These are phyloP conservation scores for Quercus berberidifolia DNA, from an alignment of 306 rosid genomes.

Conservation along the genomic window DNA sequence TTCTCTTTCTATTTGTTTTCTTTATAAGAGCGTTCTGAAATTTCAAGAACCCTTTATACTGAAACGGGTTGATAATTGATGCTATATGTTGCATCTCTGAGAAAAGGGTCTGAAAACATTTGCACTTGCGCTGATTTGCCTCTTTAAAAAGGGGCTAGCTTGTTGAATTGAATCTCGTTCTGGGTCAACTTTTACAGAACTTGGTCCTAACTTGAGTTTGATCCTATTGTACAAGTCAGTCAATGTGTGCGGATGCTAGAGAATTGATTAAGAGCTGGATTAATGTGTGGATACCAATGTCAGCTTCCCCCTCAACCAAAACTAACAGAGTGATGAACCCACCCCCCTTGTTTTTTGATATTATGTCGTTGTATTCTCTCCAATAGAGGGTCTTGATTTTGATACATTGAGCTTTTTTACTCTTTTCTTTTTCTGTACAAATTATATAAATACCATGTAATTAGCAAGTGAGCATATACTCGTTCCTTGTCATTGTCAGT, in stretches of 20 bases:
- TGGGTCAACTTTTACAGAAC: neutral
- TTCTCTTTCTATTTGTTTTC: neutral
- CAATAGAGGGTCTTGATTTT: neutral
- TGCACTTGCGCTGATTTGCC: neutral
- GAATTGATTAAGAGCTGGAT: slow-evolving; percentile 9
- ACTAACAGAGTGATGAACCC: slow-evolving; percentile 7
- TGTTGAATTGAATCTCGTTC: slow-evolving; percentile 1
- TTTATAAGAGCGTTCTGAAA: neutral
- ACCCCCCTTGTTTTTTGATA: neutral
- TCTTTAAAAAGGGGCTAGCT: neutral
- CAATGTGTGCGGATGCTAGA: neutral
- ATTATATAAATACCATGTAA: neutral
- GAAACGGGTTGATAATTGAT: slow-evolving; percentile 35
- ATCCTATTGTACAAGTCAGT: neutral
- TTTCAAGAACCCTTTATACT: slow-evolving; percentile 11
- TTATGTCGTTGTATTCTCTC: neutral
- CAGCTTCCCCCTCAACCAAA: slow-evolving; percentile 15
- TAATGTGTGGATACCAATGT: slow-evolving; percentile 23
- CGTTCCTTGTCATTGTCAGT: neutral
- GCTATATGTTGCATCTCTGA: slow-evolving; percentile 13
- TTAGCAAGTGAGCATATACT: neutral
- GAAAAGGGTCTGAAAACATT: neutral
- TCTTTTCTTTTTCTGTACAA: neutral
- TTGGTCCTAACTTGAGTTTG: slow-evolving; percentile 1
- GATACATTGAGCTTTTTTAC: neutral